Percentiles rank a stretch among this genome's conserved stretches.
Conservation (phyloP, 106 monocot genomes). For the Ottelia alismoides region DNA sequence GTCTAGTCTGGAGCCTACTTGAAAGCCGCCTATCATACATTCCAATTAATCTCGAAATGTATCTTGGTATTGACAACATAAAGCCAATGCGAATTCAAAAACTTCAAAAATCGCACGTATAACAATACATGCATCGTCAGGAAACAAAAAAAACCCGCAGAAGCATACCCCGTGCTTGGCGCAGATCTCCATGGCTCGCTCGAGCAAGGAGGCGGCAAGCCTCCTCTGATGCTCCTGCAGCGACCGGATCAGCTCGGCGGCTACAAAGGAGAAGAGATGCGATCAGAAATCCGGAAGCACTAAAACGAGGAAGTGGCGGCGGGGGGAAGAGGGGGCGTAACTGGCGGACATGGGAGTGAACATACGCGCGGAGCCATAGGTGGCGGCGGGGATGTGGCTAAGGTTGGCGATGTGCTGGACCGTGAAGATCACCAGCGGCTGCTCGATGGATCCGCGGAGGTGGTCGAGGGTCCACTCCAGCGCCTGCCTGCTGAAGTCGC, state of each 20-base stretch:
- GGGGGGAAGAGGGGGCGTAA: not conserved
- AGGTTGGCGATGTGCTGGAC: slow-evolving; percentile 21
- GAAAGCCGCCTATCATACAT: no score
- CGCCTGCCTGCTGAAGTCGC: slow-evolving; percentile 16
- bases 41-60: no score
- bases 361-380: slow-evolving; percentile 25
- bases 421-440: slow-evolving; percentile 18
- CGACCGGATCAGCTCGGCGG: slow-evolving; percentile 16
- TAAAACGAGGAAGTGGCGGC: not conserved
- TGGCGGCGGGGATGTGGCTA: slow-evolving; percentile 18
- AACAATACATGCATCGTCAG: no score
- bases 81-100: no score
- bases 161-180: slow-evolving; percentile 13
- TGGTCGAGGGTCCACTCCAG: slow-evolving; percentile 14
- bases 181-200: slow-evolving; percentile 20
- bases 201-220: slow-evolving; percentile 9
- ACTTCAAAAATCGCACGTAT: no score
- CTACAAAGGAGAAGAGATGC: no score
- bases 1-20: no score
- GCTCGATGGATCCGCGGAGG: slow-evolving; percentile 10
- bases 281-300: not conserved
- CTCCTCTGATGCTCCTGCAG: slow-evolving; percentile 21
- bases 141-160: no score
- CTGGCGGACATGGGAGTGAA: slow-evolving; percentile 18
- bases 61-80: no score